Evolutionary conservation across 371 early-diverging fungal genomes (phyloP).

Genomic region (Mortierella polycephala): DNA sequence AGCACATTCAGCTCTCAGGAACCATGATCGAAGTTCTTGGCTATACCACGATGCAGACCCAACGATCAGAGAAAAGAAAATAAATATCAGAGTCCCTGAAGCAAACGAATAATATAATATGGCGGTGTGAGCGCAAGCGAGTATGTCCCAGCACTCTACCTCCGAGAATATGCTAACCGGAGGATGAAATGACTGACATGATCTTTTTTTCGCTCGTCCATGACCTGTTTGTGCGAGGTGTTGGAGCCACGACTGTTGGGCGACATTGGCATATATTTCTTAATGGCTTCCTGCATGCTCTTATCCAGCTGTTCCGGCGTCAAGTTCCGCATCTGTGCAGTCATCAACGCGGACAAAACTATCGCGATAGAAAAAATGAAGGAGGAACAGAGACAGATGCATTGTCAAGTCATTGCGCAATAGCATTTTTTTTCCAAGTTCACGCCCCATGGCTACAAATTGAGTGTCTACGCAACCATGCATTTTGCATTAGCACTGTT

Average conservation of each 20-base stretch:
- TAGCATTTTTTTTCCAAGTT: no score
- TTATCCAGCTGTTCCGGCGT: conserved; percentile 69
- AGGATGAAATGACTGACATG: conserved; percentile 94
- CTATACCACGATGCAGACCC: conserved; percentile 40
- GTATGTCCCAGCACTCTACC: conserved; percentile 44
- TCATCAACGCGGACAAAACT: conserved; percentile 89
- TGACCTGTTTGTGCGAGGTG: conserved; percentile 46
- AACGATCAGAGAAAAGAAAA: conserved; percentile 5
- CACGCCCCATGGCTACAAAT: not conserved
- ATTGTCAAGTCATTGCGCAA: no score
- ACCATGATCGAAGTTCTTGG: conserved; percentile 91
- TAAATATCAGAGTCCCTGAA: not conserved
- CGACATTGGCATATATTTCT: conserved; percentile 76
- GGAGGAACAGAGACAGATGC: not conserved
- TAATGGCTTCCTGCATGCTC: conserved; percentile 67
- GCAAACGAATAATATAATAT: no score
- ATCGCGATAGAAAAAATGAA: conserved; percentile 2
- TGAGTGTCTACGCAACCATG: not conserved
- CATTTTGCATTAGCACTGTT: no score
- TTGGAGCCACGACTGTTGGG: conserved; percentile 57
- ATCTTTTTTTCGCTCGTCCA: conserved; percentile 89
- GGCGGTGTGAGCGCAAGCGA: not conserved
- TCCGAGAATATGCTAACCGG: conserved; percentile 91
- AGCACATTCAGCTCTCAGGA: conserved; percentile 85
- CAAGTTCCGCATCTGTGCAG: conserved; percentile 77